Percentiles rank a stretch among this genome's conserved stretches.
Evolutionary conservation across 2,329 filamentous ascomycete species (phyloP).

Genomic region (Xylariaceae sp.): DNA sequence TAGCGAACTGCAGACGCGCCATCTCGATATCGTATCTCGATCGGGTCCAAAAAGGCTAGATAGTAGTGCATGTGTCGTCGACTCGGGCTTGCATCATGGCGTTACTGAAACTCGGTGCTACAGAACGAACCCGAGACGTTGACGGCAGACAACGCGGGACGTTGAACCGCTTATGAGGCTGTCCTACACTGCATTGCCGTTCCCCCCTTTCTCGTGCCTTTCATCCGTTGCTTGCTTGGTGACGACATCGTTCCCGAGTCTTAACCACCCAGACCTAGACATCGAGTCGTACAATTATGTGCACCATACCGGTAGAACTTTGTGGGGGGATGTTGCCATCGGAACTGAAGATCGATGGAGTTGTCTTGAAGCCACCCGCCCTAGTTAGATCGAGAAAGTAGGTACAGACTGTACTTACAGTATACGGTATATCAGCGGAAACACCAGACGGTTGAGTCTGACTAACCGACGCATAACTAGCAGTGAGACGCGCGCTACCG

Average conservation of each 20-base stretch:
- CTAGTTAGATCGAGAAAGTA: too few species aligned
- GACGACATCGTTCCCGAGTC: conserved; percentile 6
- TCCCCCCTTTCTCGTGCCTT: neutral
- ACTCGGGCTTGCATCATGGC: conserved; percentile 15
- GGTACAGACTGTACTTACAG: too few species aligned
- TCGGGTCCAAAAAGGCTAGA: neutral
- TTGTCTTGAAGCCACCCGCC: neutral
- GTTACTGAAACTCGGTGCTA: conserved; percentile 13
- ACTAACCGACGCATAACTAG: neutral
- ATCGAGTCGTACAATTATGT: too few species aligned
- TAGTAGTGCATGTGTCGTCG: neutral
- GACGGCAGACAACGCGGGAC: conserved; percentile 7
- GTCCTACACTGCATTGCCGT: neutral
- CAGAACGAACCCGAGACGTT: conserved; percentile 11
- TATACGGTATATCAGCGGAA: too few species aligned
- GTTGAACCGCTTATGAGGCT: neutral
- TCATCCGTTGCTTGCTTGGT: conserved; percentile 1
- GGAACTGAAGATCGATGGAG: neutral
- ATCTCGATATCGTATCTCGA: neutral
- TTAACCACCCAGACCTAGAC: neutral
- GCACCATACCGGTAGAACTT: too few species aligned
- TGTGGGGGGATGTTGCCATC: neutral
- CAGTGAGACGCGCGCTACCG: conserved; percentile 2
- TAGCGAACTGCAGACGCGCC: too few species aligned
- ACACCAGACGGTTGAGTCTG: too few species aligned